Evolutionary conservation across 108 stramenopile species (phyloP), one percentile per base, ranked within the genome.

Genomic region (Seminavis robusta): DNA sequence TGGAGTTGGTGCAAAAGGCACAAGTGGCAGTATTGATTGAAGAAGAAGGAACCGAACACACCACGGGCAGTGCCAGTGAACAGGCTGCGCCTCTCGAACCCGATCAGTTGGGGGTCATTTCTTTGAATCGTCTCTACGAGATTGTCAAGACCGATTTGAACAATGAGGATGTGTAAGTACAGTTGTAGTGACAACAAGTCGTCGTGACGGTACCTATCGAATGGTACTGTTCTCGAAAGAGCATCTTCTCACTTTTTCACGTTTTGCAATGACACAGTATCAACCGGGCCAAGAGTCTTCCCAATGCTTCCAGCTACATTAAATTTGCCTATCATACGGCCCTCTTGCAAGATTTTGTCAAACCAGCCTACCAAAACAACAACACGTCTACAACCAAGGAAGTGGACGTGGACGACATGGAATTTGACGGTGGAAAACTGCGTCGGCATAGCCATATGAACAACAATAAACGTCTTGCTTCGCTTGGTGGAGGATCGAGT

Each of bases 281-380:
- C n/a, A n/a, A n/a, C n/a, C n/a, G n/a, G n/a, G n/a, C n/a, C n/a
- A n/a, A 63, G 45, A 59, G 73, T 19, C 53, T 86, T 19, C 68
- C 76, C 19, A 47, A 70, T 38, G 63, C 63, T 20, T 39, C 52
- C 6, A 50, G 11, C n/a, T 91, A 87, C 34, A 65, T 74, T 38
- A 48, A 36, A 0, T 91, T 79, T 61, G 90, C 90, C 20, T 91
- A 91, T 42, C 83, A 87, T 48, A 58, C 83, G 19, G 58, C 76
- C 21, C 48, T 83, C 8, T 56, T 91, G 39, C 64, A 69, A 31
- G 79, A 86, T 34, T 90, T 90, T 62, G 51, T n/a, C n/a, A n/a
- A n/a, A n/a, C n/a, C n/a, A n/a, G n/a, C n/a, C n/a, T n/a, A n/a
- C n/a, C n/a, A n/a, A n/a, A n/a, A n/a, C n/a, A n/a, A n/a, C n/a